Conservation (phyloP, 179 eudicot genomes). For the Sideroxylon spinosum region DNA sequence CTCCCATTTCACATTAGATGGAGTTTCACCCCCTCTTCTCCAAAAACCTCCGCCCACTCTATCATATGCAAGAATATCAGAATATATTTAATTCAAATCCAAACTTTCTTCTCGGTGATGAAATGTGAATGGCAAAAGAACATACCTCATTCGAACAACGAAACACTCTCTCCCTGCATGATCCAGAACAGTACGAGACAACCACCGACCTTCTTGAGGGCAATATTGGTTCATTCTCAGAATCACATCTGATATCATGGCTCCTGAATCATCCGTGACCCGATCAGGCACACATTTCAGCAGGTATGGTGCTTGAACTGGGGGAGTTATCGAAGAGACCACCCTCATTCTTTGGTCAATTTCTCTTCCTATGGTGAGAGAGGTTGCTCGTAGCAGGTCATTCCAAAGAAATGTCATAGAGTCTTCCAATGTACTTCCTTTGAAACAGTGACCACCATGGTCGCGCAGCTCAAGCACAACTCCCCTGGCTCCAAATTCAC, state of each 20-base stretch:
- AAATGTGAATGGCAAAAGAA: not conserved
- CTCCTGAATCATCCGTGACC: conserved; percentile 89
- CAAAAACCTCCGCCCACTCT: conserved; percentile 84
- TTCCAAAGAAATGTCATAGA: conserved; percentile 58
- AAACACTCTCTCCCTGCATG: conserved; percentile 84
- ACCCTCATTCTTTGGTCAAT: conserved; percentile 45
- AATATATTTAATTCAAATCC: not conserved
- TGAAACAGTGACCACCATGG: conserved; percentile 50
- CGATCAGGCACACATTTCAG: conserved; percentile 87
- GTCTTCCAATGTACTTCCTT: conserved; percentile 51
- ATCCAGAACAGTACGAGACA: conserved; percentile 87
- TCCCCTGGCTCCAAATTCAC: conserved; percentile 86
- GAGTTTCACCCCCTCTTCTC: conserved; percentile 90
- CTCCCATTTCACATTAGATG: conserved; percentile 71
- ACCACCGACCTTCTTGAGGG: conserved; percentile 92
- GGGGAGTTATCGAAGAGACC: conserved; percentile 76
- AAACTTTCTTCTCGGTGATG: not conserved
- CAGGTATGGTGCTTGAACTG: conserved; percentile 80
- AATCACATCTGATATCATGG: conserved; percentile 88
- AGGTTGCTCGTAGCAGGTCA: conserved; percentile 69
- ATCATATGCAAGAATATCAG: conserved; percentile 7
- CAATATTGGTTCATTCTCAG: conserved; percentile 72
- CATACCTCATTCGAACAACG: conserved; percentile 74
- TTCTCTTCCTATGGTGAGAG: conserved; percentile 54
- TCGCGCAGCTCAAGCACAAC: conserved; percentile 52